Percentiles rank a stretch among this genome's conserved stretches.
These are phyloP conservation scores for Phytophthora melonis DNA, from an alignment of 352 stramenopile species.

Conservation along the genomic window DNA sequence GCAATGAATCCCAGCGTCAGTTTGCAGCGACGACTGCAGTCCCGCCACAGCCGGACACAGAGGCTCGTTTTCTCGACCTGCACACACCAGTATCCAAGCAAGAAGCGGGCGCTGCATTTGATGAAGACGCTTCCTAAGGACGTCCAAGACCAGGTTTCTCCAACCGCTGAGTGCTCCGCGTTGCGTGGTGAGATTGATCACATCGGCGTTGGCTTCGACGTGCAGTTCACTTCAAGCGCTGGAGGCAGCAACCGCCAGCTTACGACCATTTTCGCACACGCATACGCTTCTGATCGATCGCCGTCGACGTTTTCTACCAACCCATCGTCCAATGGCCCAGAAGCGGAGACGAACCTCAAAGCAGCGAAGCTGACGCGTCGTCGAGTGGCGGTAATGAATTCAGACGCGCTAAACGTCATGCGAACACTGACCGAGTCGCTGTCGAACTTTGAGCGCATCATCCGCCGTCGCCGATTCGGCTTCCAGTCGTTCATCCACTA, in stretches of 20 bases:
- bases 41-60: constrained; percentile 54
- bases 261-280: constrained; percentile 56
- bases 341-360: constrained; percentile 32
- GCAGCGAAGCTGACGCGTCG: constrained; percentile 37
- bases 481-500: constrained; percentile 80
- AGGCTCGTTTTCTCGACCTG: constrained; percentile 64
- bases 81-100: constrained; percentile 52
- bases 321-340: constrained; percentile 10
- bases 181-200: constrained; percentile 58
- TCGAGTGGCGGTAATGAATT: constrained; percentile 57
- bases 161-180: constrained; percentile 47
- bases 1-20: constrained; percentile 40
- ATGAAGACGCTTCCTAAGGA: constrained; percentile 69
- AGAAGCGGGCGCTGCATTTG: constrained; percentile 59
- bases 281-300: constrained; percentile 55
- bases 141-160: constrained; percentile 63
- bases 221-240: constrained; percentile 42
- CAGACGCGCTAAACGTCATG: constrained; percentile 55
- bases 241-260: constrained; percentile 45
- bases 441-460: constrained; percentile 59
- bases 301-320: constrained; percentile 31
- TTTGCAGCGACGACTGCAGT: constrained; percentile 41
- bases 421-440: constrained; percentile 58
- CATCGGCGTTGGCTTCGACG: constrained; percentile 60
- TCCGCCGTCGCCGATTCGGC: constrained; percentile 68